These are phyloP conservation scores for Trichomonas tenax DNA, from an alignment of 208 protist species.

Conservation along the genomic window DNA sequence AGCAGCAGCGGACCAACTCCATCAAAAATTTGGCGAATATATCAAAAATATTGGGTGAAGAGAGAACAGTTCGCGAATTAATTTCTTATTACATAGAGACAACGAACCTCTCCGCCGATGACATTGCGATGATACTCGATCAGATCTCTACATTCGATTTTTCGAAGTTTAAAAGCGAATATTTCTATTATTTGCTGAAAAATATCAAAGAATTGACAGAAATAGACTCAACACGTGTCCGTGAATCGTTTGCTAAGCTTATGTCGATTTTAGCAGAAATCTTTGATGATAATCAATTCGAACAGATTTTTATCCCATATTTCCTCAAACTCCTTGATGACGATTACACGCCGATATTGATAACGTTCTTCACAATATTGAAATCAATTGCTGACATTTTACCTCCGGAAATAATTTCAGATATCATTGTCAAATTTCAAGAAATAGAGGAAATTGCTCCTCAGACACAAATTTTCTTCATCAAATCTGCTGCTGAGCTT, in stretches of 20 bases:
- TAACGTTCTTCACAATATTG: neutral
- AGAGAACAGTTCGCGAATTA: neutral
- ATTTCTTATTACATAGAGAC: neutral
- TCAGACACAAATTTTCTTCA: neutral
- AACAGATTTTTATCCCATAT: neutral
- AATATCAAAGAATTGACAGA: neutral
- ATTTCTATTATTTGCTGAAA: neutral
- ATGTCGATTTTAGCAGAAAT: neutral
- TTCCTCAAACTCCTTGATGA: neutral
- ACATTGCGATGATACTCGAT: neutral
- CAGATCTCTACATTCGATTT: neutral
- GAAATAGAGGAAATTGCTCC: neutral
- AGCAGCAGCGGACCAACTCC: neutral
- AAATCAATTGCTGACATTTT: neutral
- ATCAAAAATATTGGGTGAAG: neutral
- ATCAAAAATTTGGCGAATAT: neutral
- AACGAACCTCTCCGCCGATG: neutral
- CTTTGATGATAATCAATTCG: neutral
- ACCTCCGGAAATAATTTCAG: neutral
- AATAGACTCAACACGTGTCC: neutral
- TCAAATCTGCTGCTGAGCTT: neutral
- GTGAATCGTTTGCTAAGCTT: neutral
- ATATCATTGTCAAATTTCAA: neutral
- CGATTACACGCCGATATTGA: neutral
- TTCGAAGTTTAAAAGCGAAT: neutral